phyloP scores from a whole-genome alignment of 306 rosid species.

The Pyrus betulifolia region DNA sequence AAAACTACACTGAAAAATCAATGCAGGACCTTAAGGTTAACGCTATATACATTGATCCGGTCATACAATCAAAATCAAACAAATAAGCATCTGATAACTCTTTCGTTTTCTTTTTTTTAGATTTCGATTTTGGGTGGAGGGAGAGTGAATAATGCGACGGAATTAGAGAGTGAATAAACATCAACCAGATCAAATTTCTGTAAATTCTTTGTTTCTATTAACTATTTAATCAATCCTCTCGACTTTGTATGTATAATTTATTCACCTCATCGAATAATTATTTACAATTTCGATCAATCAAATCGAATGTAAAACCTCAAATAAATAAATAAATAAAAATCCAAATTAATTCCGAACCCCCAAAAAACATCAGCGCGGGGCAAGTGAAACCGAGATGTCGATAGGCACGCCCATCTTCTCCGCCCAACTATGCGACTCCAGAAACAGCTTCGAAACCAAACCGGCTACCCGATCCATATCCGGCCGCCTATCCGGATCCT shows the following conservation, averaged over 20 bases:
- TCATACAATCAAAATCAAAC: no score
- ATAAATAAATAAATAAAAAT: neutral
- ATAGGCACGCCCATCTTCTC: slow-evolving; percentile 37
- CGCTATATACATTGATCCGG: no score
- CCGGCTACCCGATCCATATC: slow-evolving; percentile 61
- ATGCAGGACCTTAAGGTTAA: no score
- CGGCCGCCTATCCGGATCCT: slow-evolving; percentile 61
- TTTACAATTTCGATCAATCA: neutral
- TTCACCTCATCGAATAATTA: neutral
- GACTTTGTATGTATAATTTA: neutral
- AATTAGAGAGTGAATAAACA: neutral
- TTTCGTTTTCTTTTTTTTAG: no score
- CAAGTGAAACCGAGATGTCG: slow-evolving; percentile 58
- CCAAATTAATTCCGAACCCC: neutral
- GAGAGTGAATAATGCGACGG: neutral
- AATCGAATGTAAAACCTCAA: neutral
- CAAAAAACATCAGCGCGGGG: slow-evolving; percentile 43
- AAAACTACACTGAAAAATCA: no score
- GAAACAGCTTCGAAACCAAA: slow-evolving; percentile 53
- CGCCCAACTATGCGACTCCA: slow-evolving; percentile 71
- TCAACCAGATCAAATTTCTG: neutral
- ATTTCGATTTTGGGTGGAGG: neutral
- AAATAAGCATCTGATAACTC: no score
- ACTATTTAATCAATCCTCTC: neutral
- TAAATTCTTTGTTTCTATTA: neutral